Evolutionary conservation across 202 grass and related monocot genomes (phyloP).

Genomic region (Setaria viridis): DNA sequence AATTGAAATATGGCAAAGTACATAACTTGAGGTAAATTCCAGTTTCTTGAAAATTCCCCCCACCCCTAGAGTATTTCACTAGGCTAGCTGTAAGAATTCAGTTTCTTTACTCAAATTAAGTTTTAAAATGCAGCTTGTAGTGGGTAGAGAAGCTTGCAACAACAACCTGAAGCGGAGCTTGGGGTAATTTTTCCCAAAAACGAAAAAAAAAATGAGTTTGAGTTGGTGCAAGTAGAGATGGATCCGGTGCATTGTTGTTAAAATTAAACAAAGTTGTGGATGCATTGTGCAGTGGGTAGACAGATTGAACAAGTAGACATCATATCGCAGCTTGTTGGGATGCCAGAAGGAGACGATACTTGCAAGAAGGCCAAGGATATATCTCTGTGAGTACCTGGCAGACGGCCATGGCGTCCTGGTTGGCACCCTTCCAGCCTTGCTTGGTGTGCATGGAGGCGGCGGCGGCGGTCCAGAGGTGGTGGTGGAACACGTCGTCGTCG

Average conservation of each 20-base stretch:
- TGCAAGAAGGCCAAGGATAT: too few species aligned
- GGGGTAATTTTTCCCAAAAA: neutral
- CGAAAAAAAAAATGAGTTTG: neutral
- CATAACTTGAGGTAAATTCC: too few species aligned
- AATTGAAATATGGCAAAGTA: too few species aligned
- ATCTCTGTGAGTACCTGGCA: conserved; percentile 49
- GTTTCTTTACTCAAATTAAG: too few species aligned
- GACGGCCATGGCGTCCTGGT: conserved; percentile 72
- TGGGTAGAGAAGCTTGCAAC: too few species aligned
- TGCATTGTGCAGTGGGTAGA: neutral
- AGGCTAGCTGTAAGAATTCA: too few species aligned
- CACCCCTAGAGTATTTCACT: too few species aligned
- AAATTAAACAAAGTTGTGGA: neutral
- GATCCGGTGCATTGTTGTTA: neutral
- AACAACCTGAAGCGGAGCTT: neutral
- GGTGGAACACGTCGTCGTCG: conserved; percentile 45
- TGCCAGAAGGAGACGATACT: neutral
- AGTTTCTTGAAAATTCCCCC: too few species aligned
- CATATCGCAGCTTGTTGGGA: neutral
- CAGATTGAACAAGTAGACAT: too few species aligned
- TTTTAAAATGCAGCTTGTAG: too few species aligned
- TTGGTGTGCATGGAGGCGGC: conserved; percentile 68
- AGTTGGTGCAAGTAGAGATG: neutral
- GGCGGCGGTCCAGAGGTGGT: conserved; percentile 32
- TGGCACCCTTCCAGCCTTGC: conserved; percentile 75